Percentiles rank a stretch among this genome's conserved stretches.
Evolutionary conservation across 371 early-diverging fungal species (phyloP).

Genomic region (Amoeboaphelidium protococcarum): DNA sequence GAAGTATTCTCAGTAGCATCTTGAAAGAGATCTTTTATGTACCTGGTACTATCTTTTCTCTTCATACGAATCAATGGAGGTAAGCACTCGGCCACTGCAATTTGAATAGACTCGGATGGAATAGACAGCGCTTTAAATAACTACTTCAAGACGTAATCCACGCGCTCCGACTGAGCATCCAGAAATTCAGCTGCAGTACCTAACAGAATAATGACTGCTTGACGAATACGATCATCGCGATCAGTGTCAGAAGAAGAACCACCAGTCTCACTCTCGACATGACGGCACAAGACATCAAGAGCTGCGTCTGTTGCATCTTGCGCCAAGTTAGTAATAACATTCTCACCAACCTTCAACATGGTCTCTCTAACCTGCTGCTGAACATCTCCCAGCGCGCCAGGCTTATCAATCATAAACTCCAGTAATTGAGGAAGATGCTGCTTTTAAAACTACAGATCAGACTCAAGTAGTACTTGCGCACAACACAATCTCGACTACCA

Average conservation of each 20-base stretch:
- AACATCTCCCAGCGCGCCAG: too few species aligned
- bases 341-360: too few species aligned
- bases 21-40: constrained; percentile 35
- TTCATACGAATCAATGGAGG: constrained; percentile 26
- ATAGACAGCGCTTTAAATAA: constrained; percentile 68
- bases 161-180: constrained; percentile 34
- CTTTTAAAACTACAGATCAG: too few species aligned
- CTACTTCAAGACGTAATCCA: constrained; percentile 50
- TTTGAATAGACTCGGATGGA: constrained; percentile 82
- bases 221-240: constrained; percentile 43
- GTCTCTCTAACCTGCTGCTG: too few species aligned
- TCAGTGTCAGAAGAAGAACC: constrained; percentile 5
- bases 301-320: too few species aligned
- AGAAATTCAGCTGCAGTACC: constrained; percentile 73
- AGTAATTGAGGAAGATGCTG: too few species aligned
- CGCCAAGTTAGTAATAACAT: too few species aligned
- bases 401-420: too few species aligned
- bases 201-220: constrained; percentile 66
- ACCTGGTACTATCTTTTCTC: constrained; percentile 1
- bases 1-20: constrained; percentile 36
- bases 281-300: too few species aligned
- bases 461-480: too few species aligned
- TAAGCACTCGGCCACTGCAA: constrained; percentile 73
- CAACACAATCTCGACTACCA: too few species aligned
- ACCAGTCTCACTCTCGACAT: too few species aligned